Conservation (phyloP, 148 eudicot genomes). For the Polygonum maritimum region DNA sequence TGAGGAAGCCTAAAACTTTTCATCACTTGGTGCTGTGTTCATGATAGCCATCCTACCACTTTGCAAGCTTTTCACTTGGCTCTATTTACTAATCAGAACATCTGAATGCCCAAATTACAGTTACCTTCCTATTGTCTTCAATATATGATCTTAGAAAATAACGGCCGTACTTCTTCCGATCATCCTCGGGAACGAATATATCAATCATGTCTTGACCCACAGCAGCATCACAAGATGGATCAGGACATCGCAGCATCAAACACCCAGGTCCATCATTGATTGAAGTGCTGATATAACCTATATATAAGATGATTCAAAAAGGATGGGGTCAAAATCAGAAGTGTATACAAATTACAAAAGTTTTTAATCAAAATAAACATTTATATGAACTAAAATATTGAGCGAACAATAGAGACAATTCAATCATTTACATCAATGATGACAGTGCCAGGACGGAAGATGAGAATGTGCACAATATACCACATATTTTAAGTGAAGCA, state of each 20-base stretch:
- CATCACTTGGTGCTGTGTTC: neutral
- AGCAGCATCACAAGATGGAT: slow-evolving; percentile 81
- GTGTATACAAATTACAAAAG: neutral
- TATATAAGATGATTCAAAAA: neutral
- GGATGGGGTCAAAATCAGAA: neutral
- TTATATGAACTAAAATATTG: neutral
- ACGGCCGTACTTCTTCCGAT: slow-evolving; percentile 58
- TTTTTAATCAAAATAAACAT: neutral
- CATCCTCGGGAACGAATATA: slow-evolving; percentile 46
- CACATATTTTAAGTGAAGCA: neutral
- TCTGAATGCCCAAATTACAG: neutral
- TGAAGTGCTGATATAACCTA: slow-evolving; percentile 63
- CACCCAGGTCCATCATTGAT: slow-evolving; percentile 86
- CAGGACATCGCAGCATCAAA: slow-evolving; percentile 73
- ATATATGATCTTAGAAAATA: slow-evolving; percentile 74
- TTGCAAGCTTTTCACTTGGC: neutral
- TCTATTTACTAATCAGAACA: neutral
- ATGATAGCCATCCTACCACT: neutral
- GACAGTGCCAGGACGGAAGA: neutral
- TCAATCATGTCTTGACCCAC: slow-evolving; percentile 78
- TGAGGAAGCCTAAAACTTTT: neutral
- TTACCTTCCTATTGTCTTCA: slow-evolving; percentile 84
- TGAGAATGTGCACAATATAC: neutral
- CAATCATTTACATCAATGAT: neutral
- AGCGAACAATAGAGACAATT: neutral